These are phyloP conservation scores for Neofusicoccum cordaticola DNA, from an alignment of 2,329 filamentous ascomycete genomes.

Conservation along the genomic window DNA sequence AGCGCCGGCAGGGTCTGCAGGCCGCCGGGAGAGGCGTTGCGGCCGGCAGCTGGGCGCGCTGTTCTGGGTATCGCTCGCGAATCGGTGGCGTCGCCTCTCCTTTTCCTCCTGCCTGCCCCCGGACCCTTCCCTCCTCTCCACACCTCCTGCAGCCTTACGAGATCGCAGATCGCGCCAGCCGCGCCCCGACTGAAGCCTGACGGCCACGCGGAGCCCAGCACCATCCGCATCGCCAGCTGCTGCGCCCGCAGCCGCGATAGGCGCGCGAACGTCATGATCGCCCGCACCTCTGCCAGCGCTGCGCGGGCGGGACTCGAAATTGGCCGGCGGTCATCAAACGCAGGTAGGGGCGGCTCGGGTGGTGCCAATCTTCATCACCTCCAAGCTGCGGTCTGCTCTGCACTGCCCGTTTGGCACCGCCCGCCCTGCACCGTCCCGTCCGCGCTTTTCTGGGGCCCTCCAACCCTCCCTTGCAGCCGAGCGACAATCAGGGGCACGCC, in stretches of 20 bases:
- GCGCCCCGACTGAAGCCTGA: neutral
- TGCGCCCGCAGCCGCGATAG: neutral
- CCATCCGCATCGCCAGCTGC: neutral
- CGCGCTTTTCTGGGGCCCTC: constrained; percentile 1
- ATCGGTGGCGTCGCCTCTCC: neutral
- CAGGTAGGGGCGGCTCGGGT: neutral
- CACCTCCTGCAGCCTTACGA: constrained; percentile 5
- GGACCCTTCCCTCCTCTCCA: neutral
- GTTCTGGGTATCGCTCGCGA: neutral
- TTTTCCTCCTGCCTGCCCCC: neutral
- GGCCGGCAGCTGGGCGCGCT: neutral
- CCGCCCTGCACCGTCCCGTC: neutral
- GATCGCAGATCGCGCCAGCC: neutral
- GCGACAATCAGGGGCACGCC: constrained; percentile 3
- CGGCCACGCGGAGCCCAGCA: constrained; percentile 1
- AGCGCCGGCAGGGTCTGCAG: neutral
- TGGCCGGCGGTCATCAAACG: neutral
- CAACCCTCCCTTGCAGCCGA: neutral
- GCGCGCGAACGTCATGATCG: neutral
- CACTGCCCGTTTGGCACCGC: neutral
- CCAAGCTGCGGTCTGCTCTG: constrained; percentile 4
- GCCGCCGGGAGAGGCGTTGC: constrained; percentile 7
- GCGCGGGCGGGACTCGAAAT: neutral
- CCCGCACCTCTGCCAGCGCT: neutral
- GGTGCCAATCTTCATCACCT: constrained; percentile 8